Evolutionary conservation across 352 stramenopile species (phyloP).

Genomic region (Pythium scleroteichum): DNA sequence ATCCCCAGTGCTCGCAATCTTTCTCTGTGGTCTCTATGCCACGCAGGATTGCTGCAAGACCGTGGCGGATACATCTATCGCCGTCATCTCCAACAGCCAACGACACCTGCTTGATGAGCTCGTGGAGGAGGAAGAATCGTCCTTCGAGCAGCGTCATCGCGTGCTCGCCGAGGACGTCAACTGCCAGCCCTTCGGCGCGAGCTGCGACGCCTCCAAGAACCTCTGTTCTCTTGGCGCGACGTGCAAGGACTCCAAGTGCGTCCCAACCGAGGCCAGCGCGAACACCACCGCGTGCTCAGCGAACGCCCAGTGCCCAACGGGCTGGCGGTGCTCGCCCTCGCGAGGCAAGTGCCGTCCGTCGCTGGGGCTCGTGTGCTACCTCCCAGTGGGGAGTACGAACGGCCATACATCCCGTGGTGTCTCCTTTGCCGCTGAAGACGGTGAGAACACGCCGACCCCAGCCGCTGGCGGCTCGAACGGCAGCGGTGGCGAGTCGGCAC

Average conservation of each 20-base stretch:
- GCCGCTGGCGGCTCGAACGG: constrained; percentile 5
- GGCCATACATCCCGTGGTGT: constrained; percentile 6
- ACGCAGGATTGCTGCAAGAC: constrained; percentile 44
- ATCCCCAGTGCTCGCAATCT: constrained; percentile 38
- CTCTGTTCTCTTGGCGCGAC: constrained; percentile 42
- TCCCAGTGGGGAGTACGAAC: constrained; percentile 13
- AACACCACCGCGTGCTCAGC: constrained; percentile 5
- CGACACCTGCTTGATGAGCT: constrained; percentile 4
- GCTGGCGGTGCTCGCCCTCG: constrained; percentile 34
- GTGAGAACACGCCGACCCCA: constrained; percentile 14
- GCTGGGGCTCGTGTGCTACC: constrained; percentile 42
- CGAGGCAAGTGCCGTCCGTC: constrained; percentile 29
- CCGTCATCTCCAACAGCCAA: constrained; percentile 20
- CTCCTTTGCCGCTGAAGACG: constrained; percentile 30
- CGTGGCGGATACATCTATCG: constrained; percentile 19
- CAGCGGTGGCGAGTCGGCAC: constrained; percentile 5
- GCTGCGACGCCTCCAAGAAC: constrained; percentile 23
- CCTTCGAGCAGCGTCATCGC: neutral
- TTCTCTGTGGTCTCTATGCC: constrained; percentile 46
- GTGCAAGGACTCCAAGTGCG: constrained; percentile 30
- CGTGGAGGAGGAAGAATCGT: neutral
- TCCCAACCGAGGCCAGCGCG: constrained; percentile 14
- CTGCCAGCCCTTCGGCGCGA: constrained; percentile 28
- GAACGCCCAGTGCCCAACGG: constrained; percentile 27
- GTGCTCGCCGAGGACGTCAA: constrained; percentile 19